Conservation (phyloP, 768 basidiomycete genomes). For the Tephrocybe sp. region DNA sequence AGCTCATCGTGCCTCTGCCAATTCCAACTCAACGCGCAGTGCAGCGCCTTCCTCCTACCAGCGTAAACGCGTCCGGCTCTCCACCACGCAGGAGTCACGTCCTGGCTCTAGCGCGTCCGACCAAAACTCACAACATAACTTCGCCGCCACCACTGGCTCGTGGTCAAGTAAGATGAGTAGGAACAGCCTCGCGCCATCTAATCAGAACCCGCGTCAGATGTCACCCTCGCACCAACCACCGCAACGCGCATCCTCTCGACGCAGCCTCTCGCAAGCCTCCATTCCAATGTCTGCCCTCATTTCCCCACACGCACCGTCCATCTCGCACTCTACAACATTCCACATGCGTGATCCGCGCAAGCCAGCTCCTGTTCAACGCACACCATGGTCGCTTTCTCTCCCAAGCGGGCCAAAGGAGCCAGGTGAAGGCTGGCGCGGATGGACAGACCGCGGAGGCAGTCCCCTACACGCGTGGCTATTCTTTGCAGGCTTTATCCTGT, state of each 20-base stretch:
- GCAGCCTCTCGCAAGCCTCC: conserved; percentile 67
- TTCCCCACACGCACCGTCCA: conserved; percentile 74
- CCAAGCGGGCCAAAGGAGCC: conserved; percentile 30
- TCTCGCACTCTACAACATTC: conserved; percentile 55
- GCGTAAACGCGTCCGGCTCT: conserved; percentile 67
- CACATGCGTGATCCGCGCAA: conserved; percentile 82
- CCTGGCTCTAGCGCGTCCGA: conserved; percentile 31
- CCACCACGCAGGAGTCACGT: conserved; percentile 36
- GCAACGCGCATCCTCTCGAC: conserved; percentile 38
- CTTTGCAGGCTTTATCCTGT: conserved; percentile 68
- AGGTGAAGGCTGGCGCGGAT: conserved; percentile 30
- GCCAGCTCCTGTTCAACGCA: conserved; percentile 54
- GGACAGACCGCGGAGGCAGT: conserved; percentile 50
- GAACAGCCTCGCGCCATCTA: conserved; percentile 25
- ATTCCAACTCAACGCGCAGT: conserved; percentile 38
- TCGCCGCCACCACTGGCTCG: conserved; percentile 43
- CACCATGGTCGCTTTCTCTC: conserved; percentile 60
- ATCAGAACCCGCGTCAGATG: conserved; percentile 17
- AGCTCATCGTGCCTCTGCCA: conserved; percentile 54
- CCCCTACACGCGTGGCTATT: conserved; percentile 77
- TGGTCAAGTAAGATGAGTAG: conserved; percentile 41
- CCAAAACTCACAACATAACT: conserved; percentile 23
- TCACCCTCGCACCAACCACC: conserved; percentile 17
- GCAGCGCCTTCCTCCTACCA: conserved; percentile 68
- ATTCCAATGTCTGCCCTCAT: conserved; percentile 78